Conservation (phyloP, 352 stramenopile genomes). For the Phytopythium sindhum region DNA sequence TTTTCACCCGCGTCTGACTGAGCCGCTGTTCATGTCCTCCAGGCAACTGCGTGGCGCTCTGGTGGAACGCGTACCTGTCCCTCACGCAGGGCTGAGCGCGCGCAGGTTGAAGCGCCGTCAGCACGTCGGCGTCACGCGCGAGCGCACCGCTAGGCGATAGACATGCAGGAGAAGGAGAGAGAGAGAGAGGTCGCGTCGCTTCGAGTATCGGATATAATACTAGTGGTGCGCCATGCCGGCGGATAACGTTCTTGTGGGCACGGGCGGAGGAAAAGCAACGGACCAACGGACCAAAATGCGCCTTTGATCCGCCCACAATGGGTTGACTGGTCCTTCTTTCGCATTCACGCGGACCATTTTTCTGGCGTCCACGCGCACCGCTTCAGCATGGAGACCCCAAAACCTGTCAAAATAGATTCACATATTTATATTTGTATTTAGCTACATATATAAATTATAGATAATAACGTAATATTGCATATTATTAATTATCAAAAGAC, state of each 20-base stretch:
- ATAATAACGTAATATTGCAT: no score
- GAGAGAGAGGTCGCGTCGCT: neutral
- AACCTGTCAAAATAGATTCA: neutral
- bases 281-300: neutral
- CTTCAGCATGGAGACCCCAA: neutral
- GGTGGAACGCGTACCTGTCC: conserved; percentile 81
- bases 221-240: neutral
- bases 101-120: neutral
- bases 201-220: no score
- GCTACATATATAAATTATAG: no score
- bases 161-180: neutral
- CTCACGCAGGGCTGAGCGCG: conserved; percentile 41
- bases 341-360: conserved; percentile 1
- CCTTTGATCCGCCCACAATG: neutral
- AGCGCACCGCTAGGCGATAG: neutral
- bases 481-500: neutral
- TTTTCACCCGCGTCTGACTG: neutral
- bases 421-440: no score
- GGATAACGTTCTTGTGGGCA: neutral
- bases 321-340: neutral
- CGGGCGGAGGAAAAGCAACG: neutral
- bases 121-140: neutral
- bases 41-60: conserved; percentile 70
- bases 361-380: neutral
- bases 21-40: conserved; percentile 7